These are phyloP conservation scores for Penicillium griseofulvum DNA, from an alignment of 2,329 filamentous ascomycete genomes.

Conservation along the genomic window DNA sequence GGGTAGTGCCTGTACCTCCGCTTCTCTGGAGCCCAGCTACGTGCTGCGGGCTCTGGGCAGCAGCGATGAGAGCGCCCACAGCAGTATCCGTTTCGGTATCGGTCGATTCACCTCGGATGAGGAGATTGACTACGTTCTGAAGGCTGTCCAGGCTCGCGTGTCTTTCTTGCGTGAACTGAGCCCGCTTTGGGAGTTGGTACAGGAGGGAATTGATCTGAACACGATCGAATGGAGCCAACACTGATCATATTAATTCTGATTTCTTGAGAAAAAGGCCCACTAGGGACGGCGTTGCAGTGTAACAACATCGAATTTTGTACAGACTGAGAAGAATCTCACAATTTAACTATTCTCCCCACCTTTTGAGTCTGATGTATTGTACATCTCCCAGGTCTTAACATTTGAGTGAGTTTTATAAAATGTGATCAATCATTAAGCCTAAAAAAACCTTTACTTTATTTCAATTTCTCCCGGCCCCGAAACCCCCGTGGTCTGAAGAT, in stretches of 20 bases:
- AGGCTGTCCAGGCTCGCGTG: conserved; percentile 87
- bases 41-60: conserved; percentile 90
- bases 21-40: conserved; percentile 93
- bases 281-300: conserved; percentile 22
- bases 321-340: conserved; percentile 22
- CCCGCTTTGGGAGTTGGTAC: conserved; percentile 94
- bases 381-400: too few relatives aligned
- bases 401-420: neutral
- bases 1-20: conserved; percentile 94
- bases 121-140: conserved; percentile 96
- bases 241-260: conserved; percentile 48
- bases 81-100: conserved; percentile 96
- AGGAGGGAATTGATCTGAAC: conserved; percentile 92
- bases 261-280: conserved; percentile 13
- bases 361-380: too few relatives aligned
- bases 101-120: conserved; percentile 92
- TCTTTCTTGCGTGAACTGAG: conserved; percentile 91
- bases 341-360: conserved; percentile 3
- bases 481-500: neutral
- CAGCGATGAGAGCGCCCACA: conserved; percentile 96
- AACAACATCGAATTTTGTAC: conserved; percentile 25
- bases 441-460: neutral
- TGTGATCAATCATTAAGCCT: neutral
- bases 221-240: conserved; percentile 99
- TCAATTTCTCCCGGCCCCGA: too few relatives aligned